Base-by-base conservation (phyloP, 805 yeast genomes). In the Starmerella bacillaris region DNA sequence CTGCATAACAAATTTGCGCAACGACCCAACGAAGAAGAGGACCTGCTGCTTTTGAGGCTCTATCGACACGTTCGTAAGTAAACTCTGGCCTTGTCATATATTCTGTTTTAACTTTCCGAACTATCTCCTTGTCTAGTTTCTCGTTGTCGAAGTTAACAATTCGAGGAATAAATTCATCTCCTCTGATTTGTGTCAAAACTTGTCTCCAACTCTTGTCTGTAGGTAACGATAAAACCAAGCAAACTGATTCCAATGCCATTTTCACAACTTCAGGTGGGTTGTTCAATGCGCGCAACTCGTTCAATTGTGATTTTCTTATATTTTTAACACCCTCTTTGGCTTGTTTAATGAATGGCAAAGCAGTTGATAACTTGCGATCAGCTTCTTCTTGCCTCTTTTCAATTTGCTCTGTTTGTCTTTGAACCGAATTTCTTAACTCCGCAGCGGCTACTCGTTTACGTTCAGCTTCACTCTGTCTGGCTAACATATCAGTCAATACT, bases 1-100 rank as follows among this genome's bases (percentile, higher is more conserved):
- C 49, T 0, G 86, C 68, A 49, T 76, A 86, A n/a, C 64, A 59
- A n/a, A 83, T 61, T 43, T 86, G 95, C 0, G 96, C 95, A 36
- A 65, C 64, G 0, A 83, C 84, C 96, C 96, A 86, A 41, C 73
- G 74, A 15, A 78, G 50, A 24, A 86, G 58, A 0, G 96, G 96
- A 0, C 94, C 96, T 58, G 95, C 82, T 0, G 95, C 95, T 49
- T 78, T 82, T 54, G 92, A 77, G 4, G 96, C 96, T 27, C 95
- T 61, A 46, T 78, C 70, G 0, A 80, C 93, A 0, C 78, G 57
- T 32, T 74, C 83, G 46, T 58, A 76, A 27, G 68, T 79, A 51
- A 68, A 84, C 34, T 70, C 75, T 0, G 72, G 67, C 36, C 72
- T 59, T 0, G 74, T 59, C 8, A 84, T 54, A 47, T 77, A 86